Evolutionary conservation across 1,284 basidiomycete genomes (phyloP).

Genomic region (Irpex lacteus): DNA sequence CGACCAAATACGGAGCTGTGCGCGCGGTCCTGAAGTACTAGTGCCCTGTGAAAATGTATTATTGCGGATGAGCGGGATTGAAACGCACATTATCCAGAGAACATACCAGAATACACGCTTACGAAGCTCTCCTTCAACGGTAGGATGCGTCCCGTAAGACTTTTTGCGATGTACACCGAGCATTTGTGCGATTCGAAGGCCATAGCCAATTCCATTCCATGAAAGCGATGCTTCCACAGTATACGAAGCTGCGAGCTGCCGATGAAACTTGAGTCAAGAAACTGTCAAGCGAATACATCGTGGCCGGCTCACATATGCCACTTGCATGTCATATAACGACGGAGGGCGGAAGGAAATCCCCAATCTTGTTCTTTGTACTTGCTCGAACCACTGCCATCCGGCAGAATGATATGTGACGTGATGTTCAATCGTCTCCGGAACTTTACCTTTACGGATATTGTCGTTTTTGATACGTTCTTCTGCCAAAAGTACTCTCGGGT

Average conservation of each 20-base stretch:
- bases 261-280: slow-evolving; percentile 30
- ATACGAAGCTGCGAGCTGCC: neutral
- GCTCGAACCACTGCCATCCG: slow-evolving; percentile 75
- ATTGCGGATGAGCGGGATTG: neutral
- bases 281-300: neutral
- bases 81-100: neutral
- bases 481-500: slow-evolving; percentile 58
- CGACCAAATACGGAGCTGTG: slow-evolving; percentile 73
- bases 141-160: slow-evolving; percentile 23
- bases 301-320: slow-evolving; percentile 4
- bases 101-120: slow-evolving; percentile 71
- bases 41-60: slow-evolving; percentile 38
- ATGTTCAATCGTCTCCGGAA: neutral
- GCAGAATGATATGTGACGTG: slow-evolving; percentile 46
- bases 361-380: slow-evolving; percentile 56
- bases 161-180: slow-evolving; percentile 38
- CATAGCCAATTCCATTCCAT: slow-evolving; percentile 48
- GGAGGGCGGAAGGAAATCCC: slow-evolving; percentile 52
- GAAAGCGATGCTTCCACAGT: slow-evolving; percentile 23
- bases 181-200: slow-evolving; percentile 44
- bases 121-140: slow-evolving; percentile 46
- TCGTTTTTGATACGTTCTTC: slow-evolving; percentile 27
- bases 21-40: slow-evolving; percentile 58
- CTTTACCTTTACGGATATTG: neutral
- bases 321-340: slow-evolving; percentile 67